Conservation (phyloP, 208 protist species). For the Crithidia thermophila region DNA sequence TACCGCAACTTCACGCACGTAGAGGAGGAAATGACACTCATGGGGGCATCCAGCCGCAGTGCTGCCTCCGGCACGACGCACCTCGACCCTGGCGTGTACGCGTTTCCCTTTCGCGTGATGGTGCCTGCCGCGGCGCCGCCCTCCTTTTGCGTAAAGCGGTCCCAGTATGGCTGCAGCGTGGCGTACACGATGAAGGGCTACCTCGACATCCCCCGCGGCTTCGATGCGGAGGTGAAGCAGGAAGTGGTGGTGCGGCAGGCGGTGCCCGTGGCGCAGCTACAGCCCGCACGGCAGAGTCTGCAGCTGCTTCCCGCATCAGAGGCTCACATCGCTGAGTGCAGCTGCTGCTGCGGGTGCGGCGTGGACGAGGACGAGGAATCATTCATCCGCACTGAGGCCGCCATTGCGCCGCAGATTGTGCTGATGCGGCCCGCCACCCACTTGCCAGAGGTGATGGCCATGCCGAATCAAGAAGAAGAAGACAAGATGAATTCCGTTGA, state of each 20-base stretch:
- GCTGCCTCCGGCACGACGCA: background rate
- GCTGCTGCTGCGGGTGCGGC: slow-evolving; percentile 6
- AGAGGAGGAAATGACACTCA: background rate
- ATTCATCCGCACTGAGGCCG: slow-evolving; percentile 14
- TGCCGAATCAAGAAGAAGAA: background rate
- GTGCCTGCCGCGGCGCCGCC: background rate
- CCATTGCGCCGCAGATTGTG: slow-evolving; percentile 2
- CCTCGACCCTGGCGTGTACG: slow-evolving; percentile 14
- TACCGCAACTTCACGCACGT: slow-evolving; percentile 1
- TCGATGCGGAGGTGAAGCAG: background rate
- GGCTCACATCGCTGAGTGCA: slow-evolving; percentile 4
- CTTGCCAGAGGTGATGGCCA: background rate
- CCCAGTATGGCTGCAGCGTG: slow-evolving; percentile 8
- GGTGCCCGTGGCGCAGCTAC: slow-evolving; percentile 7
- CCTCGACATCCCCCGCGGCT: slow-evolving; percentile 11
- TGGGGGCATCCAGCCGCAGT: background rate
- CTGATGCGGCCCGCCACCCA: background rate
- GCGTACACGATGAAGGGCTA: background rate
- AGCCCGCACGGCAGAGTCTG: background rate
- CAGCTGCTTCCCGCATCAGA: slow-evolving; percentile 3
- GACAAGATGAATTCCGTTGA: background rate
- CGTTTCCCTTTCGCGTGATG: slow-evolving; percentile 7
- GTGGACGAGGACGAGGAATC: slow-evolving; percentile 12
- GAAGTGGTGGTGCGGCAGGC: background rate
- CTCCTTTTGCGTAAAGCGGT: background rate